Conservation (phyloP, 73 alveolate genomes). For the Breviolum minutum region DNA sequence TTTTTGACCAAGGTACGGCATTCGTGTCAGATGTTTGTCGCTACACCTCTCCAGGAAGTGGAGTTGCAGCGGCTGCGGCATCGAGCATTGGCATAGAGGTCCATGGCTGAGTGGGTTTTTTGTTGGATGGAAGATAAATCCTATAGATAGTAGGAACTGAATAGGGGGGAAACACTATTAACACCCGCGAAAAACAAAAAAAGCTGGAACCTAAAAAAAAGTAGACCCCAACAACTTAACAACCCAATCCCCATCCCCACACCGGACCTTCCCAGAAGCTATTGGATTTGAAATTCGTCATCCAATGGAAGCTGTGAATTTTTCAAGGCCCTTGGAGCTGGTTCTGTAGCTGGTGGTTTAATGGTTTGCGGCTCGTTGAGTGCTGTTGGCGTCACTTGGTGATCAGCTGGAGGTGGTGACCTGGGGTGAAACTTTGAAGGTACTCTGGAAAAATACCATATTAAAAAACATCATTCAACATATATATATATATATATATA, state of each 20-base stretch:
- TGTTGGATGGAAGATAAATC: neutral
- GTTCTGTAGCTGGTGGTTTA: constrained; percentile 82
- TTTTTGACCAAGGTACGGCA: neutral
- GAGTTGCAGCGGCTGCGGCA: constrained; percentile 87
- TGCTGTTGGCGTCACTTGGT: constrained; percentile 68
- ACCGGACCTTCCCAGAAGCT: too few relatives aligned
- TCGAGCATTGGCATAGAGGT: constrained; percentile 80
- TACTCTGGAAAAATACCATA: too few relatives aligned
- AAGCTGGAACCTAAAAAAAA: neutral
- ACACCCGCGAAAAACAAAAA: too few relatives aligned
- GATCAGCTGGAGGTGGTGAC: too few relatives aligned
- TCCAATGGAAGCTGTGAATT: too few relatives aligned
- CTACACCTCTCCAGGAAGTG: constrained; percentile 19
- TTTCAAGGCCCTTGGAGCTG: constrained; percentile 51
- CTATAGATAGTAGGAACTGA: neutral
- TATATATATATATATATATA: too few relatives aligned
- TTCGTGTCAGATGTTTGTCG: neutral
- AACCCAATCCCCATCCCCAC: too few relatives aligned
- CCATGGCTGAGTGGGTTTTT: neutral
- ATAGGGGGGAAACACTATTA: too few relatives aligned
- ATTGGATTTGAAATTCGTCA: too few relatives aligned
- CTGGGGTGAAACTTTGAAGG: too few relatives aligned
- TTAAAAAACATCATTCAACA: too few relatives aligned
- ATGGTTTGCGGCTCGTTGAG: constrained; percentile 77
- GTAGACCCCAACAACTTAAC: too few relatives aligned